Conservation (phyloP, 179 eudicot genomes). For the Pouteria campechiana region DNA sequence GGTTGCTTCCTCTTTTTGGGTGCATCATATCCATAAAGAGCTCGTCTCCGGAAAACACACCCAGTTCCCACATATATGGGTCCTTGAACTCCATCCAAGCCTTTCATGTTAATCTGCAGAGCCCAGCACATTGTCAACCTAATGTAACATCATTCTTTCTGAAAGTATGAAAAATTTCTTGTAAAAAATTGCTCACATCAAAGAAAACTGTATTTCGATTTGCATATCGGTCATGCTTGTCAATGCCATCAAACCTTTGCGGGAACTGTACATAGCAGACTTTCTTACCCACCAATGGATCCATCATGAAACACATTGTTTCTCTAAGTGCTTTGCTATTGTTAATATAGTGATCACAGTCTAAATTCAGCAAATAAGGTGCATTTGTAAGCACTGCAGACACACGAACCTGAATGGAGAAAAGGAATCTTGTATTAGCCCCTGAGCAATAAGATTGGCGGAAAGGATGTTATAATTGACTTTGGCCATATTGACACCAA, state of each 20-base stretch:
- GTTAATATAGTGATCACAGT: conserved; percentile 95
- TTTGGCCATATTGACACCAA: background rate
- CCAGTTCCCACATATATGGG: conserved; percentile 96
- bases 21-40: conserved; percentile 85
- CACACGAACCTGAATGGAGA: conserved; percentile 57
- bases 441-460: background rate
- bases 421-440: background rate
- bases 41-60: conserved; percentile 86
- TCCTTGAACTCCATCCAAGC: conserved; percentile 95
- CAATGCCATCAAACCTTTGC: conserved; percentile 95
- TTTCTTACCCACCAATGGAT: conserved; percentile 71
- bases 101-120: conserved; percentile 90
- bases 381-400: conserved; percentile 90
- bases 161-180: too few species aligned
- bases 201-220: conserved; percentile 92
- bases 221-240: conserved; percentile 84
- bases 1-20: conserved; percentile 60
- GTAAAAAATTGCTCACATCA: conserved; percentile 45
- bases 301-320: conserved; percentile 96
- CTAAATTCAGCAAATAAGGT: conserved; percentile 78
- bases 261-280: conserved; percentile 93
- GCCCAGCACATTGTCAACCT: background rate
- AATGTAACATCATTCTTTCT: too few species aligned
- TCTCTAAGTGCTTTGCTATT: conserved; percentile 90
- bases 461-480: background rate